A percentile compares a stretch with the other conserved stretches of the same genome.
These are phyloP conservation scores for Fusarium chuoi DNA, from an alignment of 2,329 filamentous ascomycete species.

Conservation along the genomic window DNA sequence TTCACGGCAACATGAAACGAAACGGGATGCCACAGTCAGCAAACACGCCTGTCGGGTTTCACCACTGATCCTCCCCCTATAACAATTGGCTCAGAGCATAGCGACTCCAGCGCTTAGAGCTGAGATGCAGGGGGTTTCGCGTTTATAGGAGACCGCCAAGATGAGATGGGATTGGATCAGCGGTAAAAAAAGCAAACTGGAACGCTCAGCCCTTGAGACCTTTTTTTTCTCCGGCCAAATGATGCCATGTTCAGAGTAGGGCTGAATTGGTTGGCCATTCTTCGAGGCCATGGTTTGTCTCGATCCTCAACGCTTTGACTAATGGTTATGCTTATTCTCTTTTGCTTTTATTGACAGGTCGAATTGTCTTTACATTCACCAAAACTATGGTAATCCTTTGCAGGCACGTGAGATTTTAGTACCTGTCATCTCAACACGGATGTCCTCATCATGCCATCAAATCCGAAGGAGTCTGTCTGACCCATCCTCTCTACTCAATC, in stretches of 20 bases:
- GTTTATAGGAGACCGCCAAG: constrained; percentile 23
- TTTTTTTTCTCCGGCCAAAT: not conserved
- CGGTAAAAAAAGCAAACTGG: not conserved
- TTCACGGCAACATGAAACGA: constrained; percentile 22
- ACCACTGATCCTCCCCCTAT: constrained; percentile 2
- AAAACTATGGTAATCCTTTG: not conserved
- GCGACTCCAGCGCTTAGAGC: constrained; percentile 4
- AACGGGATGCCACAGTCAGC: constrained; percentile 8
- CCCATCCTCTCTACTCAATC: not conserved
- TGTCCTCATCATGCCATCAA: not conserved
- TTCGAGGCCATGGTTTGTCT: constrained; percentile 12
- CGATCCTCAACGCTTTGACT: not conserved
- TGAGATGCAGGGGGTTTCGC: constrained; percentile 13
- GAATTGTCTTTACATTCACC: not conserved
- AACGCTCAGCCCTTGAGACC: not conserved
- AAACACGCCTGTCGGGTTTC: constrained; percentile 8
- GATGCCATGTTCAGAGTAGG: constrained; percentile 10
- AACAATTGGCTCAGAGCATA: not conserved
- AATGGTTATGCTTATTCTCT: not conserved
- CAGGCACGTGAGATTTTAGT: constrained; percentile 17
- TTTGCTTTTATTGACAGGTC: not conserved
- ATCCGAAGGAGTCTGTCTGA: not conserved
- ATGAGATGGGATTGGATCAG: constrained; percentile 16
- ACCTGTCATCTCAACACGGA: constrained; percentile 3
- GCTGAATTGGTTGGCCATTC: constrained; percentile 45